Percentiles rank a stretch among this genome's conserved stretches.
Evolutionary conservation across 176 grass and related monocot species (phyloP).

Genomic region (Carex myosuroides): DNA sequence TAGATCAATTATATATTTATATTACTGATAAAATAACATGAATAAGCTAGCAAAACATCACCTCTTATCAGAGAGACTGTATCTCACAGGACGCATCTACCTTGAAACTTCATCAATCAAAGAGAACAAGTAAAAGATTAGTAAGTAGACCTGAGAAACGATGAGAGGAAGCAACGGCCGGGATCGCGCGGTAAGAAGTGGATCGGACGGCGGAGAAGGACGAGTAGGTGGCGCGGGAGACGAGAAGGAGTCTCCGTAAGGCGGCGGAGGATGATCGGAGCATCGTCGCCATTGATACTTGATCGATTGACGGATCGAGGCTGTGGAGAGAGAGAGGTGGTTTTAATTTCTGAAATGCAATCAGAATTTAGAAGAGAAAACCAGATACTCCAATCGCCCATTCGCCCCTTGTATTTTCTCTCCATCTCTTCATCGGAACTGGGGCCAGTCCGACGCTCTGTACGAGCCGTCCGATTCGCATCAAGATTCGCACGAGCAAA

Average conservation of each 20-base stretch:
- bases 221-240: slow-evolving; percentile 22
- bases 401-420: too few relatives aligned
- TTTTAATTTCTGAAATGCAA: neutral
- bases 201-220: slow-evolving; percentile 29
- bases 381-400: neutral
- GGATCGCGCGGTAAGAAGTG: slow-evolving; percentile 27
- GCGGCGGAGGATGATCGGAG: slow-evolving; percentile 43
- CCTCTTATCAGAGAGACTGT: neutral
- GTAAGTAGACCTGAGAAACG: slow-evolving; percentile 16
- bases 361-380: neutral
- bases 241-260: slow-evolving; percentile 23
- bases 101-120: neutral
- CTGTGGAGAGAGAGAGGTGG: neutral
- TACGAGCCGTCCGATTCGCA: too few relatives aligned
- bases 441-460: too few relatives aligned
- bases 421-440: too few relatives aligned
- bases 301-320: slow-evolving; percentile 28
- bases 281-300: slow-evolving; percentile 44
- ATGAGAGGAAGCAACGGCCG: slow-evolving; percentile 35
- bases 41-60: neutral
- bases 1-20: too few relatives aligned
- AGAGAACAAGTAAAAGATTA: neutral
- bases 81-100: neutral
- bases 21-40: neutral
- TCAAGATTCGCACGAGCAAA: too few relatives aligned